Base-by-base conservation (phyloP, 768 basidiomycete genomes). In the Russula brevipes region DNA sequence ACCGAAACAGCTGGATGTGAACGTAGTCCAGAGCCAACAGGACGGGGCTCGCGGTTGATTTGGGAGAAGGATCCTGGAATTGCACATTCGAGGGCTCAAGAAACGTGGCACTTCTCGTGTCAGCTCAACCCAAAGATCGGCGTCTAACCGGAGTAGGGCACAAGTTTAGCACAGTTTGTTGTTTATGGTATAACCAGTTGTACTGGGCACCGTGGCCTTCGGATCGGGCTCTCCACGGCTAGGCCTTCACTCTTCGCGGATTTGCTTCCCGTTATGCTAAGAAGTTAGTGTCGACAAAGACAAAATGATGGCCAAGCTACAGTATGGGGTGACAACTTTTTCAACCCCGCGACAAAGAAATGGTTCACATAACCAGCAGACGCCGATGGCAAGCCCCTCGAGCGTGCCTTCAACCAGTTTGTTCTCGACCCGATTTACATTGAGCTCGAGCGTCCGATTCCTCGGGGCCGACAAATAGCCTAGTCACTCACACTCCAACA, bases 141-240 rank as follows among this genome's bases (percentile, higher is more conserved):
- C 24, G 33, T 59, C 41, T 59, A 41, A 59, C 8, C 24, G 10
- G 49, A 9, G 38, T 24, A 24, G 49, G 6, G 30, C 6, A 16
- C 5, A 16, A 16, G 10, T 4, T 42, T 50, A 31, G 14, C 31
- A 5, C 14, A 5, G 3, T 33, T 50, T 12, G 12, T 50, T 4
- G 30, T 50, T 33, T 45, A 42, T 16, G 2, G 42, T 14, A 42
- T 42, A 16, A 39, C 7, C 4, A 39, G 38, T 39, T 39, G 38
- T 39, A 39, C 12, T 39, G 38, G 38, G 97, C 71, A 99, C 97
- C 66, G 90, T 99, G 73, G 97, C 97, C 57, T 99, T 99, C 79
- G 97, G 88, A 71, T 98, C 97, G 69, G 97, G 97, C n/a, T 83
- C 90, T 99, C 67, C 97, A 99, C 78, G 97, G 97, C 70, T 99